Evolutionary conservation across 495 filamentous ascomycete genomes (phyloP).

Genomic region (Letharia columbiana): DNA sequence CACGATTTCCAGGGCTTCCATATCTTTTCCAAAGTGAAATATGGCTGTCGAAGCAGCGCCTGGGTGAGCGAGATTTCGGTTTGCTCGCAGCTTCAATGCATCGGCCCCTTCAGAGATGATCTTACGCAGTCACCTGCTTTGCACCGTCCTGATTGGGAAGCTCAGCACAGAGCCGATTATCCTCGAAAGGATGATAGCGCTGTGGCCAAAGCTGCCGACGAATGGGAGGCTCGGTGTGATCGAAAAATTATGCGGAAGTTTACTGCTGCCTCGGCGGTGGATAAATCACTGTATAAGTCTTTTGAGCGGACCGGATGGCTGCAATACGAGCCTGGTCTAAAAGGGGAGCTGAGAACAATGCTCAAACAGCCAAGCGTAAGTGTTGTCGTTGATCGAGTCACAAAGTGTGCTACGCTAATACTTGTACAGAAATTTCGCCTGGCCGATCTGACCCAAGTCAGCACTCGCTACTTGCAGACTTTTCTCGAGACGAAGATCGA

Average conservation of each 20-base stretch:
- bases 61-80: conserved; percentile 10
- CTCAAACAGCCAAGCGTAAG: background rate
- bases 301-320: conserved; percentile 14
- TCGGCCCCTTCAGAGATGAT: conserved; percentile 10
- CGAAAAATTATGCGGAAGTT: conserved; percentile 4
- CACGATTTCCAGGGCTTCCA: conserved; percentile 17
- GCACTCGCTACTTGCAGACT: background rate
- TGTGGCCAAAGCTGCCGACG: background rate
- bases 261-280: background rate
- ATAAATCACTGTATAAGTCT: background rate
- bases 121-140: background rate
- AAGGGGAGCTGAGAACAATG: conserved; percentile 10
- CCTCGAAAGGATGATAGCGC: background rate
- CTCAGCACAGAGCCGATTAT: conserved; percentile 3
- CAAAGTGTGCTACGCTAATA: too few species aligned
- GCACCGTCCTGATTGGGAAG: background rate
- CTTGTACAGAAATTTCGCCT: conserved; percentile 9
- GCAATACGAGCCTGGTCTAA: conserved; percentile 4
- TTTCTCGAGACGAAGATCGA: conserved; percentile 9
- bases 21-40: conserved; percentile 12
- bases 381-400: too few species aligned
- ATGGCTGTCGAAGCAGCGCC: conserved; percentile 2
- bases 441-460: conserved; percentile 10
- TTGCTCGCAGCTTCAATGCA: conserved; percentile 11
- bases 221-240: background rate